These are phyloP conservation scores for Cucumis hystrix DNA, from an alignment of 306 rosid genomes.

Conservation along the genomic window DNA sequence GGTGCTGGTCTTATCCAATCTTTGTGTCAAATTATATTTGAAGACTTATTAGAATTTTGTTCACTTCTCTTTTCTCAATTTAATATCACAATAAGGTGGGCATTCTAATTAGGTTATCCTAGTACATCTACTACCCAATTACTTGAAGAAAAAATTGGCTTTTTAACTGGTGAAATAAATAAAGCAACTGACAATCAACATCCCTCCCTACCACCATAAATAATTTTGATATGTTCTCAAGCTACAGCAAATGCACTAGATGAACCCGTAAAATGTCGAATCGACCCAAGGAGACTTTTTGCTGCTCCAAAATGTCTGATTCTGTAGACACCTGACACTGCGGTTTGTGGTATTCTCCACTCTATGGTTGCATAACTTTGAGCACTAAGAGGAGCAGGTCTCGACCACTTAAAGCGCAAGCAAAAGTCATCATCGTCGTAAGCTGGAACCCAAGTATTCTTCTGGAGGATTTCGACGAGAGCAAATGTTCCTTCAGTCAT, in stretches of 20 bases:
- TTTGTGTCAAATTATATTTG: background rate
- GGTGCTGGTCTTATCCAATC: background rate
- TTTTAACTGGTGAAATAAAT: background rate
- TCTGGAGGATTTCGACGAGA: conserved; percentile 57
- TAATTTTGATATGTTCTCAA: background rate
- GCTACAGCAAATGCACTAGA: conserved; percentile 60
- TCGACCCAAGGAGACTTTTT: conserved; percentile 46
- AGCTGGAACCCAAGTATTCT: conserved; percentile 62
- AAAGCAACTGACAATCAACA: background rate
- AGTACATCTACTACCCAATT: background rate
- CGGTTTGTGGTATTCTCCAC: conserved; percentile 62
- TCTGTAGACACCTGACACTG: conserved; percentile 59
- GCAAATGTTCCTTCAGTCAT: conserved; percentile 92
- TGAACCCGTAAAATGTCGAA: conserved; percentile 69
- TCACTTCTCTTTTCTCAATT: background rate
- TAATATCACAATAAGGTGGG: background rate
- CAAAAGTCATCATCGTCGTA: conserved; percentile 89
- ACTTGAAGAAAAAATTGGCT: background rate
- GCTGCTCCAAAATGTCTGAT: conserved; percentile 77
- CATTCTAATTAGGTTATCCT: background rate
- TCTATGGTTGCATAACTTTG: conserved; percentile 58
- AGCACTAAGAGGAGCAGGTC: conserved; percentile 55
- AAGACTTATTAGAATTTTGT: background rate
- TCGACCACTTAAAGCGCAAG: conserved; percentile 72
- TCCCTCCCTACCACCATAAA: background rate